Conservation (phyloP, 306 rosid genomes). For the Dalbergia cultrata region DNA sequence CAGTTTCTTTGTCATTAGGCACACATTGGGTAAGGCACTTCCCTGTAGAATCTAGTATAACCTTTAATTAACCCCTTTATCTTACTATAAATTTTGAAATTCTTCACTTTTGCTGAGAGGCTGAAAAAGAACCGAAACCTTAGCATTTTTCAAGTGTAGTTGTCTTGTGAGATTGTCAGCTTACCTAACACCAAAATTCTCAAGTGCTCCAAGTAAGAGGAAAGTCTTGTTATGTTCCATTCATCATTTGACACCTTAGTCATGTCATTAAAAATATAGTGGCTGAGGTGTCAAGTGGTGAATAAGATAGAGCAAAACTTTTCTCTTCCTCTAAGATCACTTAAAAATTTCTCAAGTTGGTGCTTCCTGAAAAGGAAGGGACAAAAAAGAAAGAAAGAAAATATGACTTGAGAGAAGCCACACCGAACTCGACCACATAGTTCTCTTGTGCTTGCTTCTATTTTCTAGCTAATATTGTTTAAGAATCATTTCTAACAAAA, state of each 20-base stretch:
- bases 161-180: neutral
- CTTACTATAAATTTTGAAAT: conserved; percentile 17
- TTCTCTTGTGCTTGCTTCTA: neutral
- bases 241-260: too few species aligned
- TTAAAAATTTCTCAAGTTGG: neutral
- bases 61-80: conserved; percentile 1
- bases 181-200: conserved; percentile 7
- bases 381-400: neutral
- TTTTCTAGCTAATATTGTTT: neutral
- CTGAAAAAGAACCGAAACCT: neutral
- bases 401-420: neutral
- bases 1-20: conserved; percentile 84
- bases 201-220: neutral
- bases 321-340: neutral
- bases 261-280: too few species aligned
- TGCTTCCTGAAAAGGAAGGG: neutral
- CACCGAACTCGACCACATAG: neutral
- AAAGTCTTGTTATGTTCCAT: neutral
- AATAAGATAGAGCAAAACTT: neutral
- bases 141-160: neutral
- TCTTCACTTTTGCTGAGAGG: neutral
- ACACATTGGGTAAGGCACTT: conserved; percentile 83
- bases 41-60: neutral
- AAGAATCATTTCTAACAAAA: neutral
- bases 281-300: neutral